phyloP scores from a whole-genome alignment of 176 grass and related monocot genomes.

The Metroxylon sagu region DNA sequence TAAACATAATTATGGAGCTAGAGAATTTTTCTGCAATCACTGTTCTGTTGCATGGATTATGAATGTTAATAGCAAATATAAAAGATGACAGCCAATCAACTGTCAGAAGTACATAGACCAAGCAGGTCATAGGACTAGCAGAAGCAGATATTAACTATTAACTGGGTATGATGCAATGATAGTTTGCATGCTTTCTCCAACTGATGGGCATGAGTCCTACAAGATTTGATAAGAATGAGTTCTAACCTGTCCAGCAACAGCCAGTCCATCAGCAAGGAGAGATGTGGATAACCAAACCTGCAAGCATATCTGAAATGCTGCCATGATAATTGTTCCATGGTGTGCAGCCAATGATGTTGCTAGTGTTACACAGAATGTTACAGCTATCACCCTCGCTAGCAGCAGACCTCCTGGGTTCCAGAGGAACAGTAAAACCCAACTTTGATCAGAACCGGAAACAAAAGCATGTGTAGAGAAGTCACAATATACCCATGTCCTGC shows the following conservation, averaged over 20 bases:
- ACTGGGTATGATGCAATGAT: too few species aligned
- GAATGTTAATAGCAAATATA: too few species aligned
- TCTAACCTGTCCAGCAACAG: conserved; percentile 89
- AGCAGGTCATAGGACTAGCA: too few species aligned
- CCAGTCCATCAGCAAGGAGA: conserved; percentile 88
- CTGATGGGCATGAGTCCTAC: too few species aligned
- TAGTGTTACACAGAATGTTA: conserved; percentile 94
- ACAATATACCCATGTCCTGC: too few species aligned
- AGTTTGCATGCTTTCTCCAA: too few species aligned
- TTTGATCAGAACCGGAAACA: neutral
- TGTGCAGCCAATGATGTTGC: conserved; percentile 81
- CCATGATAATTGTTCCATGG: conserved; percentile 65
- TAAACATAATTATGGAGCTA: too few species aligned
- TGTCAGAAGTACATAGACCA: too few species aligned
- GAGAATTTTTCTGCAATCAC: too few species aligned
- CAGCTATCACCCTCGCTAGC: conserved; percentile 82
- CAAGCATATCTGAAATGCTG: conserved; percentile 87
- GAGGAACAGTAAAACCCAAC: conserved; percentile 20
- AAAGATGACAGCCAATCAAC: too few species aligned
- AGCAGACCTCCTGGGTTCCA: conserved; percentile 65
- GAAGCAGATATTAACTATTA: too few species aligned
- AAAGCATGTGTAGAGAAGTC: neutral
- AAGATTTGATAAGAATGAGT: neutral
- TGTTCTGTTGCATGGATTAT: too few species aligned
- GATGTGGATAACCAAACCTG: conserved; percentile 93